Evolutionary conservation across 345 rosid species (phyloP), one percentile per base, ranked within the genome.

Genomic region (Euphorbia tirucalli): DNA sequence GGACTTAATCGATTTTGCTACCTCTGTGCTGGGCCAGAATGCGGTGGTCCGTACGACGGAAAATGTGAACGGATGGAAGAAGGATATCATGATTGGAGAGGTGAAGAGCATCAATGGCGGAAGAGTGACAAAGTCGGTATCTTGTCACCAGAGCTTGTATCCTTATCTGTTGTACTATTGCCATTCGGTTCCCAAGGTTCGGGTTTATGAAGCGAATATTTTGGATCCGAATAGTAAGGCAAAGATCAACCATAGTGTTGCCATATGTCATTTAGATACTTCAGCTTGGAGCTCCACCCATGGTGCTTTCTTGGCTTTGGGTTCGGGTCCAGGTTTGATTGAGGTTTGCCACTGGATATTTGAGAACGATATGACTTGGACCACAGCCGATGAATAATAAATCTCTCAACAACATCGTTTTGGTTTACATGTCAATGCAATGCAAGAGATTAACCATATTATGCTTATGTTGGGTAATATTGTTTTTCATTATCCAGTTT

Each of bases 281-380:
- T 87, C 95, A 0, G 73, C 84, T 0, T 90, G 96, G 98, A 89
- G 95, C 74, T 66, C 88, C 2, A 76, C 63, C 54, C 96, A 93
- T 59, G 89, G 90, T 13, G 96, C 98, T 0, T 93, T 93, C 77
- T 5, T 81, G 62, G 88, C 92, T 4, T 49, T 93, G 44, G 93
- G 96, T 8, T 84, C 87, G 50, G 21, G 65, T 43, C 63, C 96
- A 2, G 97, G 96, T 52, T 76, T 41, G 71, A 87, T 87, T 32
- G 93, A 90, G 68, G 91, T 88, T 0, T 90, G 96, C 24, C 96
- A 90, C 66, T 88, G 96, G 96, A 90, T 92, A 25, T 92, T 90
- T 48, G 87, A 92, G 39, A 35, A 35, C 7, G 39, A 35, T 35
- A 35, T 35, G 39, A 35, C 39, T 35, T 35, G 39, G 39, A 35